Percentiles rank a stretch among this genome's conserved stretches.
Evolutionary conservation across 805 yeast genomes (phyloP).

Genomic region (Candida corydali): DNA sequence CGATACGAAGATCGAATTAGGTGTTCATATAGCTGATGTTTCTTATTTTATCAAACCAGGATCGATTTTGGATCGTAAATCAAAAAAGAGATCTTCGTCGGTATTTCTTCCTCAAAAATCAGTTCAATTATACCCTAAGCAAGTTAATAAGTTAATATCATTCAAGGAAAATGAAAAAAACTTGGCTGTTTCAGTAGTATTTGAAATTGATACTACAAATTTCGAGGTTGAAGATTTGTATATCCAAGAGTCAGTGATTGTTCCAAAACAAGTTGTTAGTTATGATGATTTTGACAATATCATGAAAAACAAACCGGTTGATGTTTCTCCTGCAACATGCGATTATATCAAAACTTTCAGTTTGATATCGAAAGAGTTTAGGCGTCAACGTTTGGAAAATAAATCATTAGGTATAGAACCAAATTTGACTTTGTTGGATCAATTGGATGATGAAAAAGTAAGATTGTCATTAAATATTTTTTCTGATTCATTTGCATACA

Average conservation of each 20-base stretch:
- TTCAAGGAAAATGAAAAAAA: conserved; percentile 57
- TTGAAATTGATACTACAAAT: conserved; percentile 69
- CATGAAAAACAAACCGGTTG: conserved; percentile 27
- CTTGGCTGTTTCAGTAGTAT: conserved; percentile 72
- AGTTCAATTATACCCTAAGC: conserved; percentile 64
- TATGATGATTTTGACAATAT: conserved; percentile 55
- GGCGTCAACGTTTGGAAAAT: conserved; percentile 60
- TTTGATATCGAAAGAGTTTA: conserved; percentile 63
- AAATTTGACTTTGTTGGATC: conserved; percentile 65
- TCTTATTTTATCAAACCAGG: conserved; percentile 69
- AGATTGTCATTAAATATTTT: conserved; percentile 70
- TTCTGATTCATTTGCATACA: conserved; percentile 52
- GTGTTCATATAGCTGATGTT: conserved; percentile 82
- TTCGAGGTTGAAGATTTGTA: conserved; percentile 72
- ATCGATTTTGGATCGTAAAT: conserved; percentile 77
- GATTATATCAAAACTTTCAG: conserved; percentile 63
- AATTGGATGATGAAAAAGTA: conserved; percentile 80
- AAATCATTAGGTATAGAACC: conserved; percentile 44
- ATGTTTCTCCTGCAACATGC: conserved; percentile 51
- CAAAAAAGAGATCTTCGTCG: conserved; percentile 84
- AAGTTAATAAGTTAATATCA: conserved; percentile 55
- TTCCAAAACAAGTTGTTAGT: conserved; percentile 55
- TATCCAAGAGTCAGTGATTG: conserved; percentile 68
- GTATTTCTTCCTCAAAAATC: conserved; percentile 80
- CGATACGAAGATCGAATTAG: conserved; percentile 66